Evolutionary conservation across 768 basidiomycete species (phyloP).

Genomic region (Macrocybe gigantea): DNA sequence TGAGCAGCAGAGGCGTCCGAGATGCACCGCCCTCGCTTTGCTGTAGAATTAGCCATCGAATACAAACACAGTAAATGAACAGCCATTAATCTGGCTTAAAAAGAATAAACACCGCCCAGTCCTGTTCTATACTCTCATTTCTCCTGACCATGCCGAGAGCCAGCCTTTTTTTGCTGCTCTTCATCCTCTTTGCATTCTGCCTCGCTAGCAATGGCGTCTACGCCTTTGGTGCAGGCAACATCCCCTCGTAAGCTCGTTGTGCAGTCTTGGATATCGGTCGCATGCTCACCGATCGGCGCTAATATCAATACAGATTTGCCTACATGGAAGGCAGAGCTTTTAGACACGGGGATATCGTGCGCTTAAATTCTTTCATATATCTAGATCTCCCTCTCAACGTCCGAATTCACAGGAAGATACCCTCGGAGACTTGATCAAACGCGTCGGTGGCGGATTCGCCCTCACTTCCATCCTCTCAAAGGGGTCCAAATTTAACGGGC

Average conservation of each 20-base stretch:
- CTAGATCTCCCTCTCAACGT: constrained; percentile 18
- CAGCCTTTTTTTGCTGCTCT: constrained; percentile 35
- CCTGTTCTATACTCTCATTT: neutral
- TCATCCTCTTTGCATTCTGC: constrained; percentile 51
- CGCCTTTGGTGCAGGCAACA: constrained; percentile 84
- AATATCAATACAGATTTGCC: constrained; percentile 46
- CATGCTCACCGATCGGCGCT: constrained; percentile 9
- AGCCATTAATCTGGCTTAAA: no score
- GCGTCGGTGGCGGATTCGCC: constrained; percentile 50
- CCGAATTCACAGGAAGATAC: constrained; percentile 52
- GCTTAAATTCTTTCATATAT: constrained; percentile 8
- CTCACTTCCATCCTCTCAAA: constrained; percentile 53
- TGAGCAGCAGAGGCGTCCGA: no score
- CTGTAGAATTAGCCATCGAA: no score
- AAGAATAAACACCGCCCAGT: constrained; percentile 6
- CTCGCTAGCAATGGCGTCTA: constrained; percentile 53
- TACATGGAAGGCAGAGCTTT: constrained; percentile 85
- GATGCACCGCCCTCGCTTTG: no score
- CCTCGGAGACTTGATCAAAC: constrained; percentile 55
- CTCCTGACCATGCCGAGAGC: no score
- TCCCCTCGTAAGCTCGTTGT: constrained; percentile 52
- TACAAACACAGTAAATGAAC: no score
- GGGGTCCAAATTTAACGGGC: constrained; percentile 64
- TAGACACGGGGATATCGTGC: constrained; percentile 86
- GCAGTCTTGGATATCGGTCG: neutral